Evolutionary conservation across 306 rosid genomes (phyloP), one percentile per base, ranked within the genome.

Genomic region (Trifolium pratense): DNA sequence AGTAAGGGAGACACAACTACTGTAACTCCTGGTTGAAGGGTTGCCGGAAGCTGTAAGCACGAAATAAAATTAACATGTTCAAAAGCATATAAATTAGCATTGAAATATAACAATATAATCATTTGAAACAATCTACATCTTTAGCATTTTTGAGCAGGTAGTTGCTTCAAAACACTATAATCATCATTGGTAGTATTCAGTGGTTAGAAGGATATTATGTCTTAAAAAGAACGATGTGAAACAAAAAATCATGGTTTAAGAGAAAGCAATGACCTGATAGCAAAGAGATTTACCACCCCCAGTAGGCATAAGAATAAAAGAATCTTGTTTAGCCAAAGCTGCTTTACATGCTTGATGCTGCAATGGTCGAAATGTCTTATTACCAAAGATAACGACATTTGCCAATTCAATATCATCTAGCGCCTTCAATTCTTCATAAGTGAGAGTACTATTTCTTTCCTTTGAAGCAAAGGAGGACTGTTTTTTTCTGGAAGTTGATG

Each of bases 231-330:
- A 40, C n/a, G 31, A 7, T 20, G 12, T 5, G 18, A 29, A 53
- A 43, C 48, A 29, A 34, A 3, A 55, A 25, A 58, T 25, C 64
- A 26, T 18, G 73, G 57, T 17, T 21, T 72, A 78, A n/a, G 70
- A 79, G 76, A 83, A 84, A 79, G 69, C 83, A 52, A 72, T 36
- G 68, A 94, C 98, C 98, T 94, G 98, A 75, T 94, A 94, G 76
- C 98, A 94, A 70, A 94, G 88, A 76, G 97, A 89, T 89, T 94
- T 94, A 36, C 97, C 98, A 65, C 98, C 98, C 70, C 98, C 98
- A 7, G 98, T 94, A 36, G 98, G 98, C 98, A 94, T 94, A 62
- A 94, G 91, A 78, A 94, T 82, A 78, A 94, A 94, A 78, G 95
- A 89, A 84, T 94, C 97, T 73, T 57, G 84, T 78, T 85, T 94